phyloP scores from a whole-genome alignment of 345 rosid species.

The Limnanthes douglasii region DNA sequence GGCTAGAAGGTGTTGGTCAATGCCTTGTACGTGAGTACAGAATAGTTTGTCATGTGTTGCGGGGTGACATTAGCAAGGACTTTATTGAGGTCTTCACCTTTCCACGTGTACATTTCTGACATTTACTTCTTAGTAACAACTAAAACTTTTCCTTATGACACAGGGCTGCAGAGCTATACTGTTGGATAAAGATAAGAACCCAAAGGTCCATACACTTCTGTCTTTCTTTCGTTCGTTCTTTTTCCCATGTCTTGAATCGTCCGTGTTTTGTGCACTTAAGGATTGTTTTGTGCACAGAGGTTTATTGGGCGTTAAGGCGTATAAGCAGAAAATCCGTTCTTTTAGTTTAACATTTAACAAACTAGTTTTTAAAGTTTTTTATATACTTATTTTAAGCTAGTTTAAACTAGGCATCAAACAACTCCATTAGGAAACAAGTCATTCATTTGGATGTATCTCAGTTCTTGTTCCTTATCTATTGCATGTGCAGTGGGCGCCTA shows the following conservation, averaged over 20 bases:
- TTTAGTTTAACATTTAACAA: no score
- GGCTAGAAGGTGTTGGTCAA: constrained; percentile 71
- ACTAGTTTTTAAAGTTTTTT: no score
- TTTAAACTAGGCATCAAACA: no score
- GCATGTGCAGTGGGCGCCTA: constrained; percentile 89
- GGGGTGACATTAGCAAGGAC: constrained; percentile 74
- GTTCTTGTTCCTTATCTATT: no score
- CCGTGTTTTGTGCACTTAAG: no score
- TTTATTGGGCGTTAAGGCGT: no score
- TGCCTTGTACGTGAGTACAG: constrained; percentile 76
- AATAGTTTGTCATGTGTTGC: constrained; percentile 74
- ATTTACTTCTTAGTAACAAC: background rate
- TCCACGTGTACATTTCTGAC: background rate
- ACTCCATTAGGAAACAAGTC: no score
- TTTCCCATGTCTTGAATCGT: background rate
- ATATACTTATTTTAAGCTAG: no score
- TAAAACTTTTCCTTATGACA: constrained; percentile 6
- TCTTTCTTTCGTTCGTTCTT: no score
- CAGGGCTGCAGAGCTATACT: constrained; percentile 96
- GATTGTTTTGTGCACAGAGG: no score
- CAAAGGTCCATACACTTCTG: constrained; percentile 33
- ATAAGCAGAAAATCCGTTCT: no score
- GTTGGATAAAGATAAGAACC: constrained; percentile 72
- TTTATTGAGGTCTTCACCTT: constrained; percentile 50
- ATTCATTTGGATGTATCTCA: no score